Evolutionary conservation across 2,329 filamentous ascomycete species (phyloP).

Genomic region (Aaosphaeria pasadenensis): DNA sequence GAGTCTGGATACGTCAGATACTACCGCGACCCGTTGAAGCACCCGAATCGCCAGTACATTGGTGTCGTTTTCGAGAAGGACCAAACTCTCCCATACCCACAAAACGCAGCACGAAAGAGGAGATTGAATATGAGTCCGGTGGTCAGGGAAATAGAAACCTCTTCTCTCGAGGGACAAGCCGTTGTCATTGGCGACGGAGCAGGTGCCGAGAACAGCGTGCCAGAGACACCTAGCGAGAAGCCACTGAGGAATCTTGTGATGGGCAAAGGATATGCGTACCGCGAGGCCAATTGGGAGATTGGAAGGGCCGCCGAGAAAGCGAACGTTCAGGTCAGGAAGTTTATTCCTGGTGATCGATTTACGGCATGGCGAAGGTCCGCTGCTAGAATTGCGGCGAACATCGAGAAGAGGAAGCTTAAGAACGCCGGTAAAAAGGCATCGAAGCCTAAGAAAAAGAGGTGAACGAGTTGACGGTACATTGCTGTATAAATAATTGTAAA

Average conservation of each 20-base stretch:
- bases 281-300: constrained; percentile 67
- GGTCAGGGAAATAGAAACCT: constrained; percentile 21
- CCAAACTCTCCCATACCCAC: constrained; percentile 74
- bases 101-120: constrained; percentile 70
- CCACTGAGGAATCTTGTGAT: constrained; percentile 22
- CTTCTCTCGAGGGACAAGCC: constrained; percentile 11
- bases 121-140: constrained; percentile 70
- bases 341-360: constrained; percentile 59
- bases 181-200: constrained; percentile 18
- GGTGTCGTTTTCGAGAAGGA: constrained; percentile 84
- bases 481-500: not conserved
- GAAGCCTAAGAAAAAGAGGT: constrained; percentile 28
- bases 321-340: constrained; percentile 54
- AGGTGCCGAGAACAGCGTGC: constrained; percentile 13
- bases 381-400: constrained; percentile 49
- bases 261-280: constrained; percentile 60
- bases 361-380: constrained; percentile 62
- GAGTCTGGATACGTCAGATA: constrained; percentile 91
- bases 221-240: constrained; percentile 28
- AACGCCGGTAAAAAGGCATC: constrained; percentile 39
- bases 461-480: not conserved
- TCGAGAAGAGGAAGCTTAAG: constrained; percentile 55
- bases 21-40: constrained; percentile 80
- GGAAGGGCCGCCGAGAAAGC: constrained; percentile 61
- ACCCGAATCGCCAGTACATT: constrained; percentile 90